phyloP scores from a whole-genome alignment of 805 yeast species.

The Nakazawaea wickerhamii region DNA sequence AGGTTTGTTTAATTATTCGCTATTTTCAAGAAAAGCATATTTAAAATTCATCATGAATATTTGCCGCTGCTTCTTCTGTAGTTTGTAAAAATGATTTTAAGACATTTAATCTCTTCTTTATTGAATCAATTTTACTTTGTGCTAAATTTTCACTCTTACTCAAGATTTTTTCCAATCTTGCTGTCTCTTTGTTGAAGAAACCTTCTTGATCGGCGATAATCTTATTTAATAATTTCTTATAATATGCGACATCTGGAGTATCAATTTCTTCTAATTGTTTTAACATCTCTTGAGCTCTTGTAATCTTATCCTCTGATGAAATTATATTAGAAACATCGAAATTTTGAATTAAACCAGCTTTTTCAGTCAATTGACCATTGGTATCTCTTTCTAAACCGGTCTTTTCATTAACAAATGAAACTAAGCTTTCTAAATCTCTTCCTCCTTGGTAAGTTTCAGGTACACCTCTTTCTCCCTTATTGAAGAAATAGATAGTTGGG shows the following conservation, averaged over 20 bases:
- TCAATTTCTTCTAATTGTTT: constrained; percentile 31
- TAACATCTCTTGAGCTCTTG: constrained; percentile 27
- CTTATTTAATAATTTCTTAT: constrained; percentile 41
- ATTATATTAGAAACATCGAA: constrained; percentile 25
- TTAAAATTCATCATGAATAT: constrained; percentile 21
- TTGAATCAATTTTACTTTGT: constrained; percentile 41
- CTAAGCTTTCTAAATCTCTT: constrained; percentile 41
- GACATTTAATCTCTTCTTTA: constrained; percentile 47
- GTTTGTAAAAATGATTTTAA: constrained; percentile 27
- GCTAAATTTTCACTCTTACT: constrained; percentile 30
- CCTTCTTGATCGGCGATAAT: constrained; percentile 37
- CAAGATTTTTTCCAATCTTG: constrained; percentile 40
- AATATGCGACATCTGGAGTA: constrained; percentile 33
- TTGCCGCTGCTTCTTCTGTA: constrained; percentile 5
- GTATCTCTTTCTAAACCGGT: constrained; percentile 34
- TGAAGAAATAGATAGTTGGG: constrained; percentile 54
- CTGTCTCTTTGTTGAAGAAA: constrained; percentile 39
- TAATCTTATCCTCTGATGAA: constrained; percentile 20
- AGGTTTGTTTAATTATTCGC: no score
- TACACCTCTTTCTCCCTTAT: constrained; percentile 30
- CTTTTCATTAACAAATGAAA: constrained; percentile 43
- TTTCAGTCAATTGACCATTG: constrained; percentile 33
- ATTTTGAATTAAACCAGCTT: constrained; percentile 34
- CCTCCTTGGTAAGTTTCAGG: constrained; percentile 32
- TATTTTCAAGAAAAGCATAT: constrained; percentile 5